A percentile compares a stretch with the other conserved stretches of the same genome.
Evolutionary conservation across 441 rosid species (phyloP).

Genomic region (Mallotus japonicus): DNA sequence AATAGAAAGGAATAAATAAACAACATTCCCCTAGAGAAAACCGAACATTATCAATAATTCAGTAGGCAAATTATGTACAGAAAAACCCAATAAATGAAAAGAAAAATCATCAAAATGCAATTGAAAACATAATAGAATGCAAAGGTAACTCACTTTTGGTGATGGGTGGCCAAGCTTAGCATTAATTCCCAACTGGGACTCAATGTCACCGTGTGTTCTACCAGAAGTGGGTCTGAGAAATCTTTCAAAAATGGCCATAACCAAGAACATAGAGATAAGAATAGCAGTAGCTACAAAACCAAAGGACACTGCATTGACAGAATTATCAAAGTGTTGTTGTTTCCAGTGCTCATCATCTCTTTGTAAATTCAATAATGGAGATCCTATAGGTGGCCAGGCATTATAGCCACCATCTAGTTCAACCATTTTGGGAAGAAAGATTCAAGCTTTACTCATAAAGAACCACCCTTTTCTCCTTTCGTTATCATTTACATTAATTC

Average conservation of each 20-base stretch:
- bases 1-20: neutral
- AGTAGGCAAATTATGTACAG: neutral
- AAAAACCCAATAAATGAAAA: slow-evolving; percentile 10
- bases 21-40: slow-evolving; percentile 8
- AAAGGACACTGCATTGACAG: slow-evolving; percentile 89
- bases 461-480: slow-evolving; percentile 22
- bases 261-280: slow-evolving; percentile 94
- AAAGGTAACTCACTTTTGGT: slow-evolving; percentile 66
- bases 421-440: slow-evolving; percentile 28
- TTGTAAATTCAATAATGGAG: slow-evolving; percentile 44
- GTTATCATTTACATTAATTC: slow-evolving; percentile 14
- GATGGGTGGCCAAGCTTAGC: slow-evolving; percentile 72
- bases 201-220: slow-evolving; percentile 42
- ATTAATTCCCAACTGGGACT: slow-evolving; percentile 49
- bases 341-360: slow-evolving; percentile 63
- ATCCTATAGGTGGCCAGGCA: slow-evolving; percentile 69
- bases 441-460: neutral
- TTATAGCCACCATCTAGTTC: slow-evolving; percentile 25
- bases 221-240: slow-evolving; percentile 65
- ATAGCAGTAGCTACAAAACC: slow-evolving; percentile 98
- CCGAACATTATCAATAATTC: neutral
- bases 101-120: slow-evolving; percentile 16
- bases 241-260: slow-evolving; percentile 91
- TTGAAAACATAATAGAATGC: slow-evolving; percentile 10
- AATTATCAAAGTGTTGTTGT: slow-evolving; percentile 50